Evolutionary conservation across 116 monocot species (phyloP).

Genomic region (Papilionanthe hybrid): DNA sequence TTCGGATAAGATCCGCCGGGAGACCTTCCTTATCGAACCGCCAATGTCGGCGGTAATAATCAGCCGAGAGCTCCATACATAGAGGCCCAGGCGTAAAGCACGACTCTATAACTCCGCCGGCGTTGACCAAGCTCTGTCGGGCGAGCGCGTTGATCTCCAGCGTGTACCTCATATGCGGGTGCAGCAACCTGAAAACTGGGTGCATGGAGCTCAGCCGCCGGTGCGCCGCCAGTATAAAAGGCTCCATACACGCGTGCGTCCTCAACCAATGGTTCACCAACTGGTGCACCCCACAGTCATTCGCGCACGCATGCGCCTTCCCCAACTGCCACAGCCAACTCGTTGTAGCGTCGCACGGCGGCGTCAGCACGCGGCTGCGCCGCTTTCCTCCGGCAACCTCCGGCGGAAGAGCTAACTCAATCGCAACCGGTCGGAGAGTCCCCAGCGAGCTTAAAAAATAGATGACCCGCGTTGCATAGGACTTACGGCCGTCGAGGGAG

Average conservation of each 20-base stretch:
- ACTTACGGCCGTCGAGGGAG: slow-evolving; percentile 48
- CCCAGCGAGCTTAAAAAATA: slow-evolving; percentile 49
- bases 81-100: slow-evolving; percentile 83
- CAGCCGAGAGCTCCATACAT: slow-evolving; percentile 70
- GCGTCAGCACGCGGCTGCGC: slow-evolving; percentile 42
- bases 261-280: slow-evolving; percentile 80
- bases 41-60: slow-evolving; percentile 56
- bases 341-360: slow-evolving; percentile 62
- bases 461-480: slow-evolving; percentile 61
- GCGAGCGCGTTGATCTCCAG: slow-evolving; percentile 90
- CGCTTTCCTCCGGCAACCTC: slow-evolving; percentile 8
- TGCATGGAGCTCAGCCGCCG: slow-evolving; percentile 81
- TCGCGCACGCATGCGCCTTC: slow-evolving; percentile 71
- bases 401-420: slow-evolving; percentile 60
- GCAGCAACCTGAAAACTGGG: slow-evolving; percentile 74
- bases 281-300: slow-evolving; percentile 78
- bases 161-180: slow-evolving; percentile 94
- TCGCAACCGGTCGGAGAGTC: slow-evolving; percentile 56
- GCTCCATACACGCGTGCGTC: slow-evolving; percentile 85
- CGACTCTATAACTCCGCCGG: slow-evolving; percentile 71
- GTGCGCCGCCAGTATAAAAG: slow-evolving; percentile 86
- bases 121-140: slow-evolving; percentile 86
- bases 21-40: slow-evolving; percentile 81
- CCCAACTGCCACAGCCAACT: slow-evolving; percentile 78
- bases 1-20: slow-evolving; percentile 75